Conservation (phyloP, 169 alveolate genomes). For the Cardiosporidium cionae region DNA sequence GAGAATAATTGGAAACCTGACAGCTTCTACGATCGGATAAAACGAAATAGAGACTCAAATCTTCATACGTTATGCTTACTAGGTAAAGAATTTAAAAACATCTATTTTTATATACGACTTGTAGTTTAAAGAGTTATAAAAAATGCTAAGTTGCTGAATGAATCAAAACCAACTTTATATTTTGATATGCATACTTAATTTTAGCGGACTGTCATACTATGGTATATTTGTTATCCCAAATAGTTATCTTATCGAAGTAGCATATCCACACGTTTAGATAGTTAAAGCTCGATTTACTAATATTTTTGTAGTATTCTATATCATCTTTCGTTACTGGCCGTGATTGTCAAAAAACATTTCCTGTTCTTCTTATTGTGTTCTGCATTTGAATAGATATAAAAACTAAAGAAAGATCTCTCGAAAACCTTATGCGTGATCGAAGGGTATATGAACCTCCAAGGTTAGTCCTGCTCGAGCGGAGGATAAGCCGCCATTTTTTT, state of each 20-base stretch:
- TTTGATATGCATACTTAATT: neutral
- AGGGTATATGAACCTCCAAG: conserved; percentile 87
- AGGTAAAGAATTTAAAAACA: conserved; percentile 27
- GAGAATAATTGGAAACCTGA: conserved; percentile 94
- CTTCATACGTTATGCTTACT: conserved; percentile 93
- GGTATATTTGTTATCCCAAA: neutral
- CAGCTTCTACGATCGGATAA: conserved; percentile 88
- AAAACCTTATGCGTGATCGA: conserved; percentile 84
- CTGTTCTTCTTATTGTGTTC: no score
- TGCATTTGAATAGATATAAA: conserved; percentile 79
- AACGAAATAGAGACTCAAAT: conserved; percentile 64
- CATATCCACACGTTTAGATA: neutral
- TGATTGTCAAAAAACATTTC: no score
- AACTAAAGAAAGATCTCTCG: conserved; percentile 92
- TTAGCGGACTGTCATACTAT: neutral
- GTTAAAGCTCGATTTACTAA: neutral
- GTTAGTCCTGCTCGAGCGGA: no score
- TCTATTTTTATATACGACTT: neutral
- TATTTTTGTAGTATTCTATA: neutral
- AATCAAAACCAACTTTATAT: neutral
- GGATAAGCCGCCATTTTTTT: no score
- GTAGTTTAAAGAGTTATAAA: neutral
- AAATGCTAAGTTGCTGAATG: neutral
- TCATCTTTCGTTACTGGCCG: neutral
- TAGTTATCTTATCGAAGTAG: neutral